Conservation (phyloP, 805 yeast species). For the Pichia nanzhaoensis region DNA sequence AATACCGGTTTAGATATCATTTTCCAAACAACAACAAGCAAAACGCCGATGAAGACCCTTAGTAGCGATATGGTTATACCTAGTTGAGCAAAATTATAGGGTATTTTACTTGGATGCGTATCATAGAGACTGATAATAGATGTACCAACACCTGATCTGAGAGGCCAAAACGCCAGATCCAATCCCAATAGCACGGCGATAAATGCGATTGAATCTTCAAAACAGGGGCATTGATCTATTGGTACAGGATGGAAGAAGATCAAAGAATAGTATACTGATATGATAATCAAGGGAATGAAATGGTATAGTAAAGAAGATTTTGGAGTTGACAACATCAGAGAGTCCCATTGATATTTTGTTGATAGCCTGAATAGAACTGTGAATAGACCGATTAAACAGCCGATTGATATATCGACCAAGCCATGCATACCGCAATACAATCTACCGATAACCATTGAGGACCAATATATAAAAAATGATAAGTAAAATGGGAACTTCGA, state of each 20-base stretch:
- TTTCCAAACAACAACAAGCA: constrained; percentile 66
- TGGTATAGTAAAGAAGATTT: constrained; percentile 7
- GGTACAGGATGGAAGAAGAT: constrained; percentile 76
- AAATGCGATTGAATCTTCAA: constrained; percentile 90
- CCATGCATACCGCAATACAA: constrained; percentile 98
- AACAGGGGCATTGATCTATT: constrained; percentile 92
- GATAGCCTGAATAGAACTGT: constrained; percentile 43
- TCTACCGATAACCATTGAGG: constrained; percentile 70
- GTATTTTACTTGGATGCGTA: neutral
- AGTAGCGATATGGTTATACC: constrained; percentile 37
- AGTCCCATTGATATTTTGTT: constrained; percentile 40
- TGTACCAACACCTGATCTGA: constrained; percentile 19
- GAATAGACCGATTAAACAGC: constrained; percentile 54
- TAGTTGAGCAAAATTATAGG: constrained; percentile 18
- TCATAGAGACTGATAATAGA: neutral
- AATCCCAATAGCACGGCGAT: constrained; percentile 80
- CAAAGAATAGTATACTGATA: constrained; percentile 38
- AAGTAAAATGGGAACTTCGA: constrained; percentile 6
- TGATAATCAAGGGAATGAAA: constrained; percentile 32
- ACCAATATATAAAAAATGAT: constrained; percentile 42
- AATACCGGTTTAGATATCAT: constrained; percentile 61
- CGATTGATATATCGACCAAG: constrained; percentile 63
- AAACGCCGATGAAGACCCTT: constrained; percentile 58
- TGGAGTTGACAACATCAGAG: constrained; percentile 28
- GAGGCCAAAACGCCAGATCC: constrained; percentile 54